These are phyloP conservation scores for Marvania coccoides DNA, from an alignment of 139 green algal species.

Conservation along the genomic window DNA sequence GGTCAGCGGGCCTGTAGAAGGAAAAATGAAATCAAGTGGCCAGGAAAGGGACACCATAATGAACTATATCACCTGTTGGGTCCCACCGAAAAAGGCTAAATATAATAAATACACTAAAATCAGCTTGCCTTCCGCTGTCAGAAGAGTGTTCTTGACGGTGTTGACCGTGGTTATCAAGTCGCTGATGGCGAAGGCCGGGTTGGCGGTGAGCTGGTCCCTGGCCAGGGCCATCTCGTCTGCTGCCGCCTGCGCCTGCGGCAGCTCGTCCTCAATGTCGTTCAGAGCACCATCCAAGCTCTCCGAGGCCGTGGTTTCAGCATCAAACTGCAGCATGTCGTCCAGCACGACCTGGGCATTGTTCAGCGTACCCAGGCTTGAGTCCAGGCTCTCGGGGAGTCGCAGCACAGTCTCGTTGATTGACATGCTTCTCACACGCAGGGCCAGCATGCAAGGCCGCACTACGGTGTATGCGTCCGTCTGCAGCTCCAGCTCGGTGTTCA, in stretches of 20 bases:
- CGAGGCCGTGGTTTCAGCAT: neutral
- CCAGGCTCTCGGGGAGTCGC: neutral
- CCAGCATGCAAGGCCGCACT: neutral
- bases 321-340: neutral
- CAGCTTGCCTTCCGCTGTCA: too few species aligned
- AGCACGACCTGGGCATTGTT: neutral
- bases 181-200: neutral
- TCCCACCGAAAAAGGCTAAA: too few species aligned
- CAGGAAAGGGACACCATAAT: too few species aligned
- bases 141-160: too few species aligned
- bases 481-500: neutral
- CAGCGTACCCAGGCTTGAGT: neutral
- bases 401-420: slow-evolving; percentile 11
- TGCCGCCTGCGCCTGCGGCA: neutral
- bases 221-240: neutral
- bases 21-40: too few species aligned
- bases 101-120: too few species aligned
- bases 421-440: neutral
- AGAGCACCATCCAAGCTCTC: neutral
- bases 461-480: neutral
- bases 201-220: neutral
- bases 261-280: neutral
- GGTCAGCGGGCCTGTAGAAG: neutral
- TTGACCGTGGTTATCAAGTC: neutral
- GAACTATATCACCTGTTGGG: too few species aligned